Evolutionary conservation across 495 filamentous ascomycete species (phyloP).

Genomic region (Penicillium cosmopolitanum): DNA sequence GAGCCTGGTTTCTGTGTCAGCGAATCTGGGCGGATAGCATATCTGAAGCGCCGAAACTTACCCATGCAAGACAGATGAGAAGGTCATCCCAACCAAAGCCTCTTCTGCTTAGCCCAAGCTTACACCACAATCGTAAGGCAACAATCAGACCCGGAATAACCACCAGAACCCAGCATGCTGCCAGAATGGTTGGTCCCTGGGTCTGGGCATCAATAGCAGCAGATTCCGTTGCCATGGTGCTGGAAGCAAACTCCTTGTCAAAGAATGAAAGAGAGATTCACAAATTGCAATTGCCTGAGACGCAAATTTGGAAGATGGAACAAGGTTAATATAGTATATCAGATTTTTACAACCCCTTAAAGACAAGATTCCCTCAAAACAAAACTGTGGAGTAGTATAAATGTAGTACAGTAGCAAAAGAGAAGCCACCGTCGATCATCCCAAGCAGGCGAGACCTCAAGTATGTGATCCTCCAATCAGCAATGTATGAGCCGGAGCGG

Average conservation of each 20-base stretch:
- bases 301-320: neutral
- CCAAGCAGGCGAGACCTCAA: neutral
- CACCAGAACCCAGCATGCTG: constrained; percentile 14
- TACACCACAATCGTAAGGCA: constrained; percentile 15
- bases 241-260: neutral
- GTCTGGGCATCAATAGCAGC: constrained; percentile 12
- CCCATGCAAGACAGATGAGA: constrained; percentile 11
- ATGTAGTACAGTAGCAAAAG: neutral
- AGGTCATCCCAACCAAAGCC: constrained; percentile 15
- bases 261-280: neutral
- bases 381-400: neutral
- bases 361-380: neutral
- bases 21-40: neutral
- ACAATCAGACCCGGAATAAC: constrained; percentile 11
- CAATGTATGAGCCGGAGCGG: neutral
- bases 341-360: neutral
- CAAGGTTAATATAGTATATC: neutral
- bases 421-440: constrained; percentile 1
- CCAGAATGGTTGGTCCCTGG: constrained; percentile 18
- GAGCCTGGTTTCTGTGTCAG: constrained; percentile 1
- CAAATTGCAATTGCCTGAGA: neutral
- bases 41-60: neutral
- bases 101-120: constrained; percentile 8
- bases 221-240: constrained; percentile 13
- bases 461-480: constrained; percentile 5